A percentile compares a stretch with the other conserved stretches of the same genome.
phyloP scores from a whole-genome alignment of 345 rosid species.

The Eucalyptus microcorys region DNA sequence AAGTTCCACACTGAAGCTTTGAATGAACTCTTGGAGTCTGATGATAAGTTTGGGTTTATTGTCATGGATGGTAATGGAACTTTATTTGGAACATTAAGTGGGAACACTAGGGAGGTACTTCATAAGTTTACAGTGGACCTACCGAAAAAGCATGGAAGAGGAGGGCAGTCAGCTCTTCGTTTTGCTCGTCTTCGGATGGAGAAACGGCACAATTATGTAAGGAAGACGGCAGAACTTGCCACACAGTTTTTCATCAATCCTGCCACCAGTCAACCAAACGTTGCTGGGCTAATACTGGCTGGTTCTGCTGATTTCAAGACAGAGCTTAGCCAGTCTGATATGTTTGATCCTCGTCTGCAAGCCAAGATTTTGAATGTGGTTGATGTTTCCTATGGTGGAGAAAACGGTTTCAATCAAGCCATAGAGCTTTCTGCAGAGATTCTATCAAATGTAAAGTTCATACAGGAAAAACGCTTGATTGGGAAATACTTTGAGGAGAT shows the following conservation, averaged over 20 bases:
- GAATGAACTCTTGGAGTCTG: conserved; percentile 79
- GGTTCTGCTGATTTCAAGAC: conserved; percentile 96
- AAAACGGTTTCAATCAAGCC: conserved; percentile 89
- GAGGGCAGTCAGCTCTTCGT: conserved; percentile 95
- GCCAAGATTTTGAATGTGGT: conserved; percentile 86
- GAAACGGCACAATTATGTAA: conserved; percentile 84
- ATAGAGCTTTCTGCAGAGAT: conserved; percentile 87
- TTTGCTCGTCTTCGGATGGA: conserved; percentile 96
- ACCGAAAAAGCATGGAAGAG: conserved; percentile 94
- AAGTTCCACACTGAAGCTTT: conserved; percentile 85
- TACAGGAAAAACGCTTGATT: conserved; percentile 83
- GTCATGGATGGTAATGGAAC: conserved; percentile 97
- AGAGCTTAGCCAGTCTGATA: conserved; percentile 85
- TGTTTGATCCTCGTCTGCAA: conserved; percentile 96
- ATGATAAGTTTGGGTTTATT: conserved; percentile 87
- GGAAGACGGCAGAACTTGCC: conserved; percentile 95
- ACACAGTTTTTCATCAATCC: conserved; percentile 86
- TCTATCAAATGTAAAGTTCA: conserved; percentile 81
- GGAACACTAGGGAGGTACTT: conserved; percentile 83
- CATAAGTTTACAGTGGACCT: conserved; percentile 87
- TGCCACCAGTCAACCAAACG: conserved; percentile 90
- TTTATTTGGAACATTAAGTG: conserved; percentile 82
- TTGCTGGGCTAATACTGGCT: conserved; percentile 82
- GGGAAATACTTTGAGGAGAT: conserved; percentile 95
- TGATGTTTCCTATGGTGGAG: conserved; percentile 94